Conservation (phyloP, 2,329 filamentous ascomycete genomes). For the Neofusicoccum cordaticola region DNA sequence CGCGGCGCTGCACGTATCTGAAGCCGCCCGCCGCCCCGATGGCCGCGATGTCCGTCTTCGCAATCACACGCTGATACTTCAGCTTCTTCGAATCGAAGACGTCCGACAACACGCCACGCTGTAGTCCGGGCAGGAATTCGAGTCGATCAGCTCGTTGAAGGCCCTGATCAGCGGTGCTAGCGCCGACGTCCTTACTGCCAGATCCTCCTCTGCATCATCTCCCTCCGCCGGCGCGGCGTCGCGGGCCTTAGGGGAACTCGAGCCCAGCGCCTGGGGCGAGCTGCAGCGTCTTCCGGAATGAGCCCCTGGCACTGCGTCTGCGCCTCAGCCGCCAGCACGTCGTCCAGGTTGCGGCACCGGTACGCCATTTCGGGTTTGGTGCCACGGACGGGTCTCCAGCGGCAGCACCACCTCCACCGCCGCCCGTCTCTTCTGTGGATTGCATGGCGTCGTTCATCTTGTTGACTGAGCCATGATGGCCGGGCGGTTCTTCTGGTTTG, state of each 20-base stretch:
- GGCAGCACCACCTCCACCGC: too few relatives aligned
- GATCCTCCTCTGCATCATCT: too few relatives aligned
- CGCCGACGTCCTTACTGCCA: not conserved
- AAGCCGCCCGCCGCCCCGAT: constrained; percentile 34
- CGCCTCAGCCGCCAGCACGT: not conserved
- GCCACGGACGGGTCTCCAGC: too few relatives aligned
- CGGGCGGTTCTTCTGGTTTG: too few relatives aligned
- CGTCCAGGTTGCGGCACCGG: constrained; percentile 11
- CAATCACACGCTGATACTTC: constrained; percentile 16
- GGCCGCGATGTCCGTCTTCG: constrained; percentile 26
- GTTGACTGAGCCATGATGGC: not conserved
- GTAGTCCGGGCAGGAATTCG: constrained; percentile 1
- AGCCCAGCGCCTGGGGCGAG: not conserved
- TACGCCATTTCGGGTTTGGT: not conserved
- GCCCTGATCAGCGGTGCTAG: not conserved
- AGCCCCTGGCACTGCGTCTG: not conserved
- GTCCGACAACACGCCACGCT: constrained; percentile 17
- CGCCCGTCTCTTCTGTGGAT: not conserved
- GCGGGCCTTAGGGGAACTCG: not conserved
- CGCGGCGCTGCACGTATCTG: constrained; percentile 33
- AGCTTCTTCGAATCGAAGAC: constrained; percentile 18
- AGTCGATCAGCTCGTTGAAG: not conserved
- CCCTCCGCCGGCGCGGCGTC: not conserved
- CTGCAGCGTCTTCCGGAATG: constrained; percentile 1
- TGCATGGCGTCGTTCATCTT: constrained; percentile 1